Base-by-base conservation (phyloP, 257 asterid genomes). In the Solanum sitiens region DNA sequence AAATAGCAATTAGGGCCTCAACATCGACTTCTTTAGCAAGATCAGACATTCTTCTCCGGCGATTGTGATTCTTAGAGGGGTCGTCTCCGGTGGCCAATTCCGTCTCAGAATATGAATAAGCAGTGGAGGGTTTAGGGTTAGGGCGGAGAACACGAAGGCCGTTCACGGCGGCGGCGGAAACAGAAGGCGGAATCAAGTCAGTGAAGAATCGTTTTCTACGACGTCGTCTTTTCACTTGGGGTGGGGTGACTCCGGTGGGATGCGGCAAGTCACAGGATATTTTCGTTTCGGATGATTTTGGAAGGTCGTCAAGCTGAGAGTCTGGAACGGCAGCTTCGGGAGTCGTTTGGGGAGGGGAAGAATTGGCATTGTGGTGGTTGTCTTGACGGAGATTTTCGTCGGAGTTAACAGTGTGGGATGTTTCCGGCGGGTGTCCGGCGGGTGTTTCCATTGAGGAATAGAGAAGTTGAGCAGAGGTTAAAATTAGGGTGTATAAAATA, bases 151-250 rank as follows among this genome's bases (percentile, higher is more conserved):
- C 93, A 42, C 99, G 99, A 79, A 93, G 91, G 44, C 98, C 95
- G 37, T 98, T 90, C 59, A 92, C 93, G 73, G 96, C 92, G 39
- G 90, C 73, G 42, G 88, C 83, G 40, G 98, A 84, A 21, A 98
- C 92, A 15, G 88, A 71, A 33, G 98, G 79, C 15, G 98, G 93
- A 73, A 97, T 94, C 95, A 95, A 93, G 87, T 97, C 98, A 3
- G 98, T 94, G 94, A 92, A 97, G 87, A 95, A 92, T 87, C 93
- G 94, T 94, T 95, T 95, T 44, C 98, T 95, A 85, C 99, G 99
- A 87, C 99, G 98, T 16, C 99, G 93, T 75, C 89, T 92, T 91
- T 90, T 96, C 45, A 91, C 92, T 10, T 92, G 98, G 18, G 89
- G 92, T 39, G 94, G 83, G 61, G 89, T 93, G 53, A 89, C 79